phyloP scores from a whole-genome alignment of 192 early-diverging fungal species.

The Phycomyces blakesleeanus region DNA sequence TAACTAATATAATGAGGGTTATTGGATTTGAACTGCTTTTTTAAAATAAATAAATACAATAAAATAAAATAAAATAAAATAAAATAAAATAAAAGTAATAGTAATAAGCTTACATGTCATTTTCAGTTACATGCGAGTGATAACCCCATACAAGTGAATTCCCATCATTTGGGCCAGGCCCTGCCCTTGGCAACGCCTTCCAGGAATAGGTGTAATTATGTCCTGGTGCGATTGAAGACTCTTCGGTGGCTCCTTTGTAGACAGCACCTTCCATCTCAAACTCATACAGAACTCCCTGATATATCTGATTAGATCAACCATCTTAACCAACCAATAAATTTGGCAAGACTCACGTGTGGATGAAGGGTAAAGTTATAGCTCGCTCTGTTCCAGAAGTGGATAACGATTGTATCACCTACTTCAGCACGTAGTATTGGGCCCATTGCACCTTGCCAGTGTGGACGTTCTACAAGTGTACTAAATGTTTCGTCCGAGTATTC shows the following conservation, averaged over 20 bases:
- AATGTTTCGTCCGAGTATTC: slow-evolving; percentile 24
- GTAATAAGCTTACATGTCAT: slow-evolving; percentile 21
- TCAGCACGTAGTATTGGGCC: slow-evolving; percentile 33
- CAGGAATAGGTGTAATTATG: slow-evolving; percentile 22
- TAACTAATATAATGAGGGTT: slow-evolving; percentile 1
- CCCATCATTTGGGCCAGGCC: slow-evolving; percentile 35
- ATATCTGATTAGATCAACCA: neutral
- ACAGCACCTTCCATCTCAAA: slow-evolving; percentile 39
- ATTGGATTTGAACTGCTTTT: no score
- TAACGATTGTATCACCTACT: slow-evolving; percentile 29
- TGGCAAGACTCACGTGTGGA: slow-evolving; percentile 26
- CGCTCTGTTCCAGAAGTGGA: slow-evolving; percentile 30
- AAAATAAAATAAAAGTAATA: neutral
- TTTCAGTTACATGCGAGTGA: slow-evolving; percentile 32
- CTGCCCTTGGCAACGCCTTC: slow-evolving; percentile 26
- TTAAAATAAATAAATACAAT: no score
- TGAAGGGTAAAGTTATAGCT: slow-evolving; percentile 26
- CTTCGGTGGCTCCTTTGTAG: slow-evolving; percentile 19
- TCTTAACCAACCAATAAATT: neutral
- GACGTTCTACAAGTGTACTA: neutral
- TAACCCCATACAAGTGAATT: slow-evolving; percentile 34
- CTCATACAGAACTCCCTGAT: slow-evolving; percentile 25
- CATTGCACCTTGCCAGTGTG: slow-evolving; percentile 32
- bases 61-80: neutral
- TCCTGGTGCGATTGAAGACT: slow-evolving; percentile 9